phyloP scores from a whole-genome alignment of 768 basidiomycete species.

The Russula earlei region DNA sequence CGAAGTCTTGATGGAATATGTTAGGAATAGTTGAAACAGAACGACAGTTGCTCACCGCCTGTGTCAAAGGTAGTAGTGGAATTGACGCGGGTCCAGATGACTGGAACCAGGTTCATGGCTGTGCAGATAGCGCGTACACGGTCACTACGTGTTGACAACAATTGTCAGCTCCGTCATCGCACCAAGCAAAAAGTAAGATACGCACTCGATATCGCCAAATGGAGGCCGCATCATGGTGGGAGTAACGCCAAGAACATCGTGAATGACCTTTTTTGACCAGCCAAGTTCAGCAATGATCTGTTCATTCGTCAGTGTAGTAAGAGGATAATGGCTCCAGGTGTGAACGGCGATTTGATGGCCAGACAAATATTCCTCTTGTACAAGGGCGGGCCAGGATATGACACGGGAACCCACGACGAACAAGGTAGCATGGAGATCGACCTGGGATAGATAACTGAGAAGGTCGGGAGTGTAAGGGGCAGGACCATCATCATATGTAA shows the following conservation, averaged over 20 bases:
- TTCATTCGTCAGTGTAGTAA: constrained; percentile 71
- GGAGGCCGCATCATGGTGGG: constrained; percentile 78
- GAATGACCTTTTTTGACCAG: constrained; percentile 80
- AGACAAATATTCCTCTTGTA: constrained; percentile 67
- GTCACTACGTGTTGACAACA: constrained; percentile 39
- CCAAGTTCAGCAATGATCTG: constrained; percentile 81
- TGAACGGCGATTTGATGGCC: constrained; percentile 72
- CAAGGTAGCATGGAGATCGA: constrained; percentile 71
- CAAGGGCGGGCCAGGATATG: constrained; percentile 56
- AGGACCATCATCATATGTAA: constrained; percentile 73
- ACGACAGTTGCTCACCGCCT: constrained; percentile 33
- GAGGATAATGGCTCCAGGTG: constrained; percentile 62
- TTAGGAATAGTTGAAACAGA: constrained; percentile 3
- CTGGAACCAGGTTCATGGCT: constrained; percentile 75
- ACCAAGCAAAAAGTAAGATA: constrained; percentile 5
- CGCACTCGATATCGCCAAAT: constrained; percentile 70
- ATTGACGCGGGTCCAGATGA: constrained; percentile 80
- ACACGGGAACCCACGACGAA: constrained; percentile 80
- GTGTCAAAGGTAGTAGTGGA: constrained; percentile 60
- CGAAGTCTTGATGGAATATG: constrained; percentile 47
- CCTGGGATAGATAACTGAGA: constrained; percentile 54
- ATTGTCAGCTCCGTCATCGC: neutral
- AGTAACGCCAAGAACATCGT: constrained; percentile 69
- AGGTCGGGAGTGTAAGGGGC: constrained; percentile 67
- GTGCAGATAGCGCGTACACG: constrained; percentile 76